phyloP scores from a whole-genome alignment of 2,329 filamentous ascomycete species.

The Penicillium palitans region DNA sequence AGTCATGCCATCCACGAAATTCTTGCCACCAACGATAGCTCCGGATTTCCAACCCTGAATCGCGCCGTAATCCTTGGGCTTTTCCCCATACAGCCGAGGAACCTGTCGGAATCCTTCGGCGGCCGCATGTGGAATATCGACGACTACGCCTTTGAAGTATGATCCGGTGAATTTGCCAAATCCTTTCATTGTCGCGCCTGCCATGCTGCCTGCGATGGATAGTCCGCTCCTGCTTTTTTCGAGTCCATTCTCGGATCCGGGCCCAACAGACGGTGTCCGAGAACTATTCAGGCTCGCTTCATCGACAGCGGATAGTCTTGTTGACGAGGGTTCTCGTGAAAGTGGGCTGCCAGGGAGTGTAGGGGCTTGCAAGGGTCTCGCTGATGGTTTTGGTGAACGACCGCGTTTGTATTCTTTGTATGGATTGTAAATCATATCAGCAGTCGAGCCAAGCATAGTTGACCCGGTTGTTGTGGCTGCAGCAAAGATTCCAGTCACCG shows the following conservation, averaged over 20 bases:
- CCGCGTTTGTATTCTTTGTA: conserved; percentile 28
- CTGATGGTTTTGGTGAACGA: conserved; percentile 1
- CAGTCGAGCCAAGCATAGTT: conserved; percentile 28
- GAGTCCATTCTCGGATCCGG: not conserved
- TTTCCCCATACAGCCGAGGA: conserved; percentile 38
- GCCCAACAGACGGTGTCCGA: conserved; percentile 4
- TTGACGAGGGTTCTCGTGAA: not conserved
- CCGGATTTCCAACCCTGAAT: conserved; percentile 38
- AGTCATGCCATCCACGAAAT: conserved; percentile 33
- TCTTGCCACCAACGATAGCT: conserved; percentile 34
- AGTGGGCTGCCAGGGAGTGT: not conserved
- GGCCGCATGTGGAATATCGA: conserved; percentile 38
- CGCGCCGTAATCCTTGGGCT: conserved; percentile 33
- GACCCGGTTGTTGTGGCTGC: conserved; percentile 28
- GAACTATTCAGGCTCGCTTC: not conserved
- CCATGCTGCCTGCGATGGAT: conserved; percentile 14
- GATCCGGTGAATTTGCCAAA: conserved; percentile 21
- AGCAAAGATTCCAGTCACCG: conserved; percentile 31
- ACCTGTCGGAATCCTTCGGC: conserved; percentile 38
- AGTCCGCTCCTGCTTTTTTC: not conserved
- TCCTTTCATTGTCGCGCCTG: conserved; percentile 11
- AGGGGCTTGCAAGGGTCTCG: not conserved
- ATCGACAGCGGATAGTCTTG: not conserved
- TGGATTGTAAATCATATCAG: conserved; percentile 30
- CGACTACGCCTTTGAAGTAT: conserved; percentile 31